phyloP scores from a whole-genome alignment of 2,329 filamentous ascomycete species.

The Dactylella cylindrospora region DNA sequence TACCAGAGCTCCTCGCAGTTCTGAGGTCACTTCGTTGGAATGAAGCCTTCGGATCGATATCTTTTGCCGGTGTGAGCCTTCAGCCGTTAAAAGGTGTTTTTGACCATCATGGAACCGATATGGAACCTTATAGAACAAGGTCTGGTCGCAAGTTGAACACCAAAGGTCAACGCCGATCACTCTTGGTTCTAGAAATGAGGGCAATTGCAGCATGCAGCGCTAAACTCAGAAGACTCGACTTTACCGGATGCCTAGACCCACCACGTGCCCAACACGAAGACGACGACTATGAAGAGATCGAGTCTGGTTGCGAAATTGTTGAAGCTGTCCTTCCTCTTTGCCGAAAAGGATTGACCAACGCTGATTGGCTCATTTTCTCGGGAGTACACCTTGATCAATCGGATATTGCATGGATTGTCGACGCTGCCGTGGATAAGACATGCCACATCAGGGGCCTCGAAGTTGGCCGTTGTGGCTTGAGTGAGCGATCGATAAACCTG shows the following conservation, averaged over 20 bases:
- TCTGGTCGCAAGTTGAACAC: slow-evolving; percentile 59
- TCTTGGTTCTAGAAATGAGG: slow-evolving; percentile 69
- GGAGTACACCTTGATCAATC: slow-evolving; percentile 70
- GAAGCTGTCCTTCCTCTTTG: slow-evolving; percentile 70
- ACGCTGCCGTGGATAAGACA: slow-evolving; percentile 65
- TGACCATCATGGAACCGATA: slow-evolving; percentile 64
- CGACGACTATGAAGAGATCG: slow-evolving; percentile 56
- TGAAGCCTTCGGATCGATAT: slow-evolving; percentile 67
- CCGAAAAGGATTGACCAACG: slow-evolving; percentile 66
- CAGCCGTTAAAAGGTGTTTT: slow-evolving; percentile 64
- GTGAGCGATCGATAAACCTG: slow-evolving; percentile 62
- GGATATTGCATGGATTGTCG: slow-evolving; percentile 66
- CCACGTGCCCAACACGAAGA: slow-evolving; percentile 54
- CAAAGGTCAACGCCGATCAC: slow-evolving; percentile 53
- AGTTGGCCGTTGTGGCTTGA: slow-evolving; percentile 64
- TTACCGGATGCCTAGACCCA: slow-evolving; percentile 63
- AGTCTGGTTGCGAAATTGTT: slow-evolving; percentile 68
- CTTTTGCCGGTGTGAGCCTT: slow-evolving; percentile 66
- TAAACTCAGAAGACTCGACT: slow-evolving; percentile 65
- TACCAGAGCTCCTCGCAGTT: slow-evolving; percentile 68
- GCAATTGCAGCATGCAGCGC: slow-evolving; percentile 68
- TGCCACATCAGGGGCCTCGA: slow-evolving; percentile 69
- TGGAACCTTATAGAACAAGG: slow-evolving; percentile 63
- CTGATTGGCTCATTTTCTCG: slow-evolving; percentile 70
- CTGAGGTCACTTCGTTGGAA: slow-evolving; percentile 70